A percentile compares a stretch with the other conserved stretches of the same genome.
Conservation (phyloP, 441 rosid species). For the Gossypium lobatum region DNA sequence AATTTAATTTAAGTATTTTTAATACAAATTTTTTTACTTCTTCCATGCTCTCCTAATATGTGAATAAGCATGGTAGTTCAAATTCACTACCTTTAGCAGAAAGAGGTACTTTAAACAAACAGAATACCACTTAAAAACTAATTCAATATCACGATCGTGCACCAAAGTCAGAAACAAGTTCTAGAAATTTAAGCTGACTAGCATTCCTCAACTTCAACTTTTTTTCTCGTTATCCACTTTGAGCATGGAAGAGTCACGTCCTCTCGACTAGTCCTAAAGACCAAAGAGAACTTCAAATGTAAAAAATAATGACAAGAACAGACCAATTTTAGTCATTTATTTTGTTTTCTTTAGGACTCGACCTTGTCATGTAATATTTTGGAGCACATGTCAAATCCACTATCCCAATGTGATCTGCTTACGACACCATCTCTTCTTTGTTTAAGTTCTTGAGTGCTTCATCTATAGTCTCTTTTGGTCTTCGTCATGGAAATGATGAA, state of each 20-base stretch:
- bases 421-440: neutral
- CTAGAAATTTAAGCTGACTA: neutral
- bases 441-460: neutral
- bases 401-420: slow-evolving; percentile 2
- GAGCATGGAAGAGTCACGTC: slow-evolving; percentile 3
- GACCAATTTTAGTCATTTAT: neutral
- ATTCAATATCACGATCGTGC: no score
- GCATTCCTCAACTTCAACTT: neutral
- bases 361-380: no score
- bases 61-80: no score
- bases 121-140: no score
- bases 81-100: no score
- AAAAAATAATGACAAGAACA: neutral
- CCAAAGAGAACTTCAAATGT: neutral
- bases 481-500: neutral
- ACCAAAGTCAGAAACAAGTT: neutral
- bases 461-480: neutral
- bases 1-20: no score
- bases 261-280: neutral
- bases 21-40: no score
- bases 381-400: slow-evolving; percentile 4
- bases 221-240: neutral
- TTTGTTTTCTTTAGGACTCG: neutral
- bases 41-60: no score
- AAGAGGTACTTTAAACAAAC: no score